These are phyloP conservation scores for Phytophthora multivora DNA, from an alignment of 352 stramenopile species.

Conservation along the genomic window DNA sequence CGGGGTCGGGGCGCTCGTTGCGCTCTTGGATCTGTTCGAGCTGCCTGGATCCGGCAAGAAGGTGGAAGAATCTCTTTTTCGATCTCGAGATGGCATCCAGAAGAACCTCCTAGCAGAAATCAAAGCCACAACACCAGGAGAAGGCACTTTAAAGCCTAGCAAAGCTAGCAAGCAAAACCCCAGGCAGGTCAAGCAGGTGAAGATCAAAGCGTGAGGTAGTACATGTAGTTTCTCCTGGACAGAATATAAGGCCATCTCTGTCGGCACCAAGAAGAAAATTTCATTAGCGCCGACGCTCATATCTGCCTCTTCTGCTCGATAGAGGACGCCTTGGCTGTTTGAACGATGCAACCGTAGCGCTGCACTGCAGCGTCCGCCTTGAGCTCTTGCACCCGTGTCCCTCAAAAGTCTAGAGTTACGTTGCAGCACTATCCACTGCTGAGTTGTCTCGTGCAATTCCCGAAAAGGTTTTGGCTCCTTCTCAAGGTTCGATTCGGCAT, in stretches of 20 bases:
- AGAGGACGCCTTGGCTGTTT: background rate
- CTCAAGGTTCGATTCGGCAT: background rate
- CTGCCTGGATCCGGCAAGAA: slow-evolving; percentile 36
- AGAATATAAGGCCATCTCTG: too few relatives aligned
- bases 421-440: background rate
- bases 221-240: background rate
- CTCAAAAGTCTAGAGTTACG: too few relatives aligned
- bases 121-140: slow-evolving; percentile 14
- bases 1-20: slow-evolving; percentile 59
- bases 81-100: slow-evolving; percentile 54
- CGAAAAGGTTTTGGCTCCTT: background rate
- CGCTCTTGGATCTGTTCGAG: slow-evolving; percentile 67
- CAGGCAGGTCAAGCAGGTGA: slow-evolving; percentile 20
- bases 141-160: slow-evolving; percentile 9
- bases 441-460: background rate
- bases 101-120: slow-evolving; percentile 62
- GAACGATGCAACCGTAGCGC: too few relatives aligned
- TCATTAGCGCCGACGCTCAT: slow-evolving; percentile 11
- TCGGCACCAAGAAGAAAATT: background rate
- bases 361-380: too few relatives aligned
- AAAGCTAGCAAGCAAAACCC: slow-evolving; percentile 16
- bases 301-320: slow-evolving; percentile 8
- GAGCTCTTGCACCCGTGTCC: background rate
- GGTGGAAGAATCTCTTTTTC: slow-evolving; percentile 52
- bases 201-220: slow-evolving; percentile 9